These are phyloP conservation scores for Colletotrichum musae DNA, from an alignment of 2,329 filamentous ascomycete genomes.

Conservation along the genomic window DNA sequence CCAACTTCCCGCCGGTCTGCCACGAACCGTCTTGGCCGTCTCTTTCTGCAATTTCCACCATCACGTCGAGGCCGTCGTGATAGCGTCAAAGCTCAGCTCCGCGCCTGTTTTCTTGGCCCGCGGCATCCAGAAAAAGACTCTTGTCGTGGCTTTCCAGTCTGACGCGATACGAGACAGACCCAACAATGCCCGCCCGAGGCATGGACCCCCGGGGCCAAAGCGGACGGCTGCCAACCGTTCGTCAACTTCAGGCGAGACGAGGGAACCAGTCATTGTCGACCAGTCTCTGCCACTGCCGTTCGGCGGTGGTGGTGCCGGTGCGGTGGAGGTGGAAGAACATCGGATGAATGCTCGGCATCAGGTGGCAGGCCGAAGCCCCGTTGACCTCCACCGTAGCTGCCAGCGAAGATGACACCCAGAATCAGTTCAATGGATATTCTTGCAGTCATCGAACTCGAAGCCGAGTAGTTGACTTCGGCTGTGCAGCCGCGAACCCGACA, in stretches of 20 bases:
- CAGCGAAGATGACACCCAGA: background rate
- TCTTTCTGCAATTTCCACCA: slow-evolving; percentile 39
- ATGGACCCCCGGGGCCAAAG: slow-evolving; percentile 21
- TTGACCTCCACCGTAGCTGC: background rate
- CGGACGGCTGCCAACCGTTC: background rate
- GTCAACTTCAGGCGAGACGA: slow-evolving; percentile 1
- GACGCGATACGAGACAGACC: slow-evolving; percentile 34
- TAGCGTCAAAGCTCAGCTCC: slow-evolving; percentile 37
- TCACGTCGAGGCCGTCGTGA: slow-evolving; percentile 35
- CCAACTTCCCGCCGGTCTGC: slow-evolving; percentile 18
- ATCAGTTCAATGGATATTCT: background rate
- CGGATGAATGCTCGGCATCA: background rate
- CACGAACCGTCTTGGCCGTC: slow-evolving; percentile 33
- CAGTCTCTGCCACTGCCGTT: background rate
- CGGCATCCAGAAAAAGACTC: slow-evolving; percentile 14
- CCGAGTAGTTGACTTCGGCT: background rate
- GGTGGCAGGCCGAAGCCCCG: background rate
- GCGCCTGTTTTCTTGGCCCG: slow-evolving; percentile 27
- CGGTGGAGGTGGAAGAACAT: background rate
- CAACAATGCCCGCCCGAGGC: slow-evolving; percentile 20
- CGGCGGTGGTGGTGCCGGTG: too few species aligned
- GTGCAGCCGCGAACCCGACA: slow-evolving; percentile 10
- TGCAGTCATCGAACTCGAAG: background rate
- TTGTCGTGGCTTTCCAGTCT: background rate
- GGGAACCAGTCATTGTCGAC: background rate